A percentile compares a stretch with the other conserved stretches of the same genome.
Evolutionary conservation across 768 basidiomycete species (phyloP).

Genomic region (Phaeotremella fagi): DNA sequence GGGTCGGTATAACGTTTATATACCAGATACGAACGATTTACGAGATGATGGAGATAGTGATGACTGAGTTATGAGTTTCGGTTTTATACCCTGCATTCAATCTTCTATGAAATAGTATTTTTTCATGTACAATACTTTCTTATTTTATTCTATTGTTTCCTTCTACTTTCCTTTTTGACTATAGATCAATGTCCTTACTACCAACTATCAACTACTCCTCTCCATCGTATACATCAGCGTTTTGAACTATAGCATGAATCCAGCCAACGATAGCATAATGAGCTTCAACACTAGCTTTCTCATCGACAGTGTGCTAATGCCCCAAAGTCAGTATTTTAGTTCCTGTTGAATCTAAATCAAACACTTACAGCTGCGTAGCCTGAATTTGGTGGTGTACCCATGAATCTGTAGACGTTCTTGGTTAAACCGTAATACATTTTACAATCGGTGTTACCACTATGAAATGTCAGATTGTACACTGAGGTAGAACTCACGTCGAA

Average conservation of each 20-base stretch:
- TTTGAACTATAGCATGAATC: slow-evolving; percentile 47
- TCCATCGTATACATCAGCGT: slow-evolving; percentile 38
- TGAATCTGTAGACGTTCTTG: slow-evolving; percentile 44
- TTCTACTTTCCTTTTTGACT: too few relatives aligned
- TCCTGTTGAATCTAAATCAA: not conserved
- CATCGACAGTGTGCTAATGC: slow-evolving; percentile 46
- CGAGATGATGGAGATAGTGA: slow-evolving; percentile 1
- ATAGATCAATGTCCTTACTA: not conserved
- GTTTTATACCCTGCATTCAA: not conserved
- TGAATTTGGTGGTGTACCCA: slow-evolving; percentile 23
- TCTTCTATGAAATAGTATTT: not conserved
- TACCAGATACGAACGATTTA: slow-evolving; percentile 8
- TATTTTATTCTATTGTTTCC: not conserved
- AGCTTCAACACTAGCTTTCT: slow-evolving; percentile 35
- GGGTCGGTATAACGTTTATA: slow-evolving; percentile 31
- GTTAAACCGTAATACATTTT: slow-evolving; percentile 46
- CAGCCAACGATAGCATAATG: slow-evolving; percentile 38
- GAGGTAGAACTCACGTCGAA: slow-evolving; percentile 27
- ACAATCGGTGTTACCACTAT: slow-evolving; percentile 41
- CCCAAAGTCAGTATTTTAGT: not conserved
- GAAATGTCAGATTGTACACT: not conserved
- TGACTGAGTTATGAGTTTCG: not conserved
- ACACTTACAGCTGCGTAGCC: slow-evolving; percentile 19
- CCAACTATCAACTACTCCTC: slow-evolving; percentile 19
- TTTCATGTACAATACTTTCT: not conserved